Percentiles rank a stretch among this genome's conserved stretches.
phyloP scores from a whole-genome alignment of 768 basidiomycete genomes.

The Mycena vulgaris region DNA sequence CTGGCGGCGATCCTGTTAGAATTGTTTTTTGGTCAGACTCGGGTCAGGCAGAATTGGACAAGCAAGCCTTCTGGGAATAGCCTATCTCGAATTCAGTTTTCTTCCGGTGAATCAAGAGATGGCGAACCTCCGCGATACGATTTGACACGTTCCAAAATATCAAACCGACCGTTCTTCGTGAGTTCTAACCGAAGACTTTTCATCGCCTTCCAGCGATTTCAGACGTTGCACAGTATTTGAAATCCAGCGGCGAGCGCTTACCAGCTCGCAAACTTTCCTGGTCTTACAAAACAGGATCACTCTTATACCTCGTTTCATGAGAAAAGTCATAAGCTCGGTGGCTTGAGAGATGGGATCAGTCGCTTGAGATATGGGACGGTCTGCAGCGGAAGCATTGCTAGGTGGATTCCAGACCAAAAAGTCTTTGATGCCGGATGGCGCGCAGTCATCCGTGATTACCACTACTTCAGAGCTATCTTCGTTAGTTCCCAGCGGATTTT shows the following conservation, averaged over 20 bases:
- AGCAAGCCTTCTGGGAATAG: slow-evolving; percentile 77
- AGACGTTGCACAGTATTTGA: neutral
- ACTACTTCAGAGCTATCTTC: slow-evolving; percentile 73
- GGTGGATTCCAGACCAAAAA: slow-evolving; percentile 86
- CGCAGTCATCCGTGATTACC: slow-evolving; percentile 84
- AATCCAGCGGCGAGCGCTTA: slow-evolving; percentile 49
- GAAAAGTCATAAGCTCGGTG: slow-evolving; percentile 77
- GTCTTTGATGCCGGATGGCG: slow-evolving; percentile 86
- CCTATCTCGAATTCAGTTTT: slow-evolving; percentile 55
- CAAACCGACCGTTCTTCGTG: slow-evolving; percentile 80
- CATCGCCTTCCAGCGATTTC: slow-evolving; percentile 72
- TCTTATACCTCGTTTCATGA: slow-evolving; percentile 87
- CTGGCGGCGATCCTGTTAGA: slow-evolving; percentile 77
- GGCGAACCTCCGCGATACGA: slow-evolving; percentile 85
- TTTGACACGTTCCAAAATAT: slow-evolving; percentile 83
- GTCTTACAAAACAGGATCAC: slow-evolving; percentile 94
- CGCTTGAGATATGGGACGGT: slow-evolving; percentile 69
- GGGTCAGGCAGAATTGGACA: neutral
- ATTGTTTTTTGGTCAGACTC: neutral
- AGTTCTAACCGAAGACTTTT: slow-evolving; percentile 81
- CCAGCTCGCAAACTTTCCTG: slow-evolving; percentile 86
- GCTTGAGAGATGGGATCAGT: slow-evolving; percentile 83
- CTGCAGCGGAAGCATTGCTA: slow-evolving; percentile 65
- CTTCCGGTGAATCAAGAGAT: slow-evolving; percentile 2
- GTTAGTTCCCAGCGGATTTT: no score